A percentile compares a stretch with the other conserved stretches of the same genome.
Conservation (phyloP, 75 land plant species). For the Larix kaempferi region DNA sequence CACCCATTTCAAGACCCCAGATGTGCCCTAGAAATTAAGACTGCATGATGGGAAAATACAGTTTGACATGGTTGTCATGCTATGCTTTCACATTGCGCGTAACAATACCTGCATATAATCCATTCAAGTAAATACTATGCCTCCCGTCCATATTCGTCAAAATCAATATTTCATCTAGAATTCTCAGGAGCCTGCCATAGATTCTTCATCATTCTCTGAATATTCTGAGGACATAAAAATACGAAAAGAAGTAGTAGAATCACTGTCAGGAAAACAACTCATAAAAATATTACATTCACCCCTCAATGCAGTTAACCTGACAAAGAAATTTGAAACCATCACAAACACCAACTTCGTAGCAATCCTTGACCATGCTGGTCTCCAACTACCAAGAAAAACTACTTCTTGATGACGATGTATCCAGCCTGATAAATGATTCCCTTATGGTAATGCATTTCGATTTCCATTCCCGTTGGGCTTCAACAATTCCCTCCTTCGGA, state of each 20-base stretch:
- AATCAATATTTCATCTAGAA: neutral
- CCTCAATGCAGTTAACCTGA: neutral
- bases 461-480: neutral
- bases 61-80: neutral
- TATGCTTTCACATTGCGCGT: neutral
- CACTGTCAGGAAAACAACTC: neutral
- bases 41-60: neutral
- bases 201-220: neutral
- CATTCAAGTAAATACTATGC: neutral
- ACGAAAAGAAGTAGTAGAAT: neutral
- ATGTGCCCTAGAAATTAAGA: constrained; percentile 1
- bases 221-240: neutral
- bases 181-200: constrained; percentile 3
- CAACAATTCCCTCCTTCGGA: neutral
- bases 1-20: constrained; percentile 1
- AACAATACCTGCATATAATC: neutral
- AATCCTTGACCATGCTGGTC: neutral
- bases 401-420: neutral
- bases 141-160: neutral
- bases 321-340: neutral
- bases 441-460: neutral
- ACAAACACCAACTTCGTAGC: neutral
- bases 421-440: neutral
- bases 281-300: neutral
- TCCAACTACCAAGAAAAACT: neutral